These are phyloP conservation scores for Gossypium aridum DNA, from an alignment of 441 rosid genomes.

Conservation along the genomic window DNA sequence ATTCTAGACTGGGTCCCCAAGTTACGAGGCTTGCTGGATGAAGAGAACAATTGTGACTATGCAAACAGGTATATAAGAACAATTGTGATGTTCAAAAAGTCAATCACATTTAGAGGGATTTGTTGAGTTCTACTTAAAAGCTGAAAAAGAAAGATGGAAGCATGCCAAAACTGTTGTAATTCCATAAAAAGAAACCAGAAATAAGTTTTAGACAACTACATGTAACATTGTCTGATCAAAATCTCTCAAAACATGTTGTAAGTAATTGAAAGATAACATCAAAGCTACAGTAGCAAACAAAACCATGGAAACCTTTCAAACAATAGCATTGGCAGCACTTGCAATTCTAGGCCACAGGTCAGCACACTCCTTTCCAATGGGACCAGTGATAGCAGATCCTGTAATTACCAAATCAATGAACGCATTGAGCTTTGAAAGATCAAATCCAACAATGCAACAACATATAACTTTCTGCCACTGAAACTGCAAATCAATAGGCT, in stretches of 20 bases:
- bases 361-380: slow-evolving; percentile 66
- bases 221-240: background rate
- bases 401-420: background rate
- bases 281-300: background rate
- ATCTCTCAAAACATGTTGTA: background rate
- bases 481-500: background rate
- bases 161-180: background rate
- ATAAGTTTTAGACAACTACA: background rate
- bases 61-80: too few species aligned
- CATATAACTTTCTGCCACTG: background rate
- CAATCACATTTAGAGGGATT: background rate
- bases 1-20: background rate
- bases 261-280: background rate
- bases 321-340: slow-evolving; percentile 86
- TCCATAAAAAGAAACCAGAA: background rate
- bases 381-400: slow-evolving; percentile 70
- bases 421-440: background rate
- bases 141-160: background rate
- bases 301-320: slow-evolving; percentile 22
- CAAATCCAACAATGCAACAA: background rate
- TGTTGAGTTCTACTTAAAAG: background rate
- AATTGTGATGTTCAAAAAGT: background rate
- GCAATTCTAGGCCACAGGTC: slow-evolving; percentile 75
- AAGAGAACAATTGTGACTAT: background rate
- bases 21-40: background rate